Conservation (phyloP, 108 stramenopile species). For the Nitzschia palea region DNA sequence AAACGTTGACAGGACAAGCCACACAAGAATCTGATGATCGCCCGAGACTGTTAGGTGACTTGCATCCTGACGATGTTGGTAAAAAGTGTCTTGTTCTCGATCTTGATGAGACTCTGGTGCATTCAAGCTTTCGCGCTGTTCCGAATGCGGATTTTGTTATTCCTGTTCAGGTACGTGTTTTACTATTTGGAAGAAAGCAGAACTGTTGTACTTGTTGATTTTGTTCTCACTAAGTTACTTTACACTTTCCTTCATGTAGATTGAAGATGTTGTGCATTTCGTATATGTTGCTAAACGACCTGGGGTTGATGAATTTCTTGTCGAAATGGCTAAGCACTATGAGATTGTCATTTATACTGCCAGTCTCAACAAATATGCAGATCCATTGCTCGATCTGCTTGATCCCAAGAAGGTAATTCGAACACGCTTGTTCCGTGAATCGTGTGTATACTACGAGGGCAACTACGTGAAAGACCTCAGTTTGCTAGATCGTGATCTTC, state of each 20-base stretch:
- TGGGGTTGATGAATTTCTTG: slow-evolving; percentile 94
- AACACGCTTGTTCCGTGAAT: slow-evolving; percentile 93
- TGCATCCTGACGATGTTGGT: slow-evolving; percentile 71
- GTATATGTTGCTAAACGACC: slow-evolving; percentile 98
- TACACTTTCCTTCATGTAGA: slow-evolving; percentile 38
- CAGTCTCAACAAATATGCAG: slow-evolving; percentile 96
- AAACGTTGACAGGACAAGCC: background rate
- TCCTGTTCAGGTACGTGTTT: slow-evolving; percentile 87
- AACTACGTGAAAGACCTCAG: slow-evolving; percentile 97
- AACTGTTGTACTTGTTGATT: background rate
- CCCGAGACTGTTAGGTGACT: slow-evolving; percentile 52
- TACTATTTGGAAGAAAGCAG: background rate
- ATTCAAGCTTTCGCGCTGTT: slow-evolving; percentile 96
- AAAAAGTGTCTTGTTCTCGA: slow-evolving; percentile 96
- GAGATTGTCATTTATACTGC: slow-evolving; percentile 99
- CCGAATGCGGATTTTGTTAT: slow-evolving; percentile 97
- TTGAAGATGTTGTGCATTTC: slow-evolving; percentile 95
- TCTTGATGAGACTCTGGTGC: slow-evolving; percentile 98
- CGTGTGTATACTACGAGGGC: slow-evolving; percentile 96
- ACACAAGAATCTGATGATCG: slow-evolving; percentile 31
- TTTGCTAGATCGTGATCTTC: slow-evolving; percentile 83
- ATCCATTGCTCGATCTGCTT: slow-evolving; percentile 94
- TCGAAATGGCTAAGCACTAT: slow-evolving; percentile 92
- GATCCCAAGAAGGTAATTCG: slow-evolving; percentile 85
- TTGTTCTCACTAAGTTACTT: background rate